Conservation (phyloP, 257 asterid genomes). For the Solanum pinnatisectum region DNA sequence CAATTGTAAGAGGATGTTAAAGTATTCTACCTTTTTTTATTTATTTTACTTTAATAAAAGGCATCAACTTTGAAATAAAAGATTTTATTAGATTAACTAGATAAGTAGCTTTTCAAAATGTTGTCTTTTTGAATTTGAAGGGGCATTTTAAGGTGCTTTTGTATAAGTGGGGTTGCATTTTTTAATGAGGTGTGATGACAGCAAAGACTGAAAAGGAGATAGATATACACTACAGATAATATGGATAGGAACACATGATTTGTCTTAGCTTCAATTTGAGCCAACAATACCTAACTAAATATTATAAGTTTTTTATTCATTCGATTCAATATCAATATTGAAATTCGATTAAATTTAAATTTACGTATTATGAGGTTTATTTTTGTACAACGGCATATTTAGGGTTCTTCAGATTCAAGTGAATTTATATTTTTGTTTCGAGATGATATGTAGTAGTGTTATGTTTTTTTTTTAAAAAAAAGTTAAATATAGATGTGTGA, state of each 20-base stretch:
- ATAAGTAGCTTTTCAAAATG: not conserved
- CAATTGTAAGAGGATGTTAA: not conserved
- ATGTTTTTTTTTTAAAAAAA: too few species aligned
- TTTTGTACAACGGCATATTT: too few species aligned
- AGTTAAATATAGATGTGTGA: too few species aligned
- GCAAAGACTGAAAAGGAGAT: not conserved
- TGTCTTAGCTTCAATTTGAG: not conserved
- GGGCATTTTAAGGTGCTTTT: not conserved
- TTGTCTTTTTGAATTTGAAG: not conserved
- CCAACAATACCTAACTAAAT: not conserved
- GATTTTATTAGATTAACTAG: not conserved
- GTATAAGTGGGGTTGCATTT: not conserved
- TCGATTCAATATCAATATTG: fast-evolving
- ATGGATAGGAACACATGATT: not conserved
- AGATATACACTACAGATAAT: not conserved
- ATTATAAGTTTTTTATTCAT: not conserved
- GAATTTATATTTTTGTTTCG: too few species aligned
- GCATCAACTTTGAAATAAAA: not conserved
- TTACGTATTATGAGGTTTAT: fast-evolving
- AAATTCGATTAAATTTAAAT: too few species aligned
- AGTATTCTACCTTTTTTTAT: not conserved
- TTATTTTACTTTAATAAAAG: not conserved
- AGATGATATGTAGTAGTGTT: too few species aligned
- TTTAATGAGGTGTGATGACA: not conserved
- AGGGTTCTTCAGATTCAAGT: too few species aligned